phyloP scores from a whole-genome alignment of 257 asterid genomes.

The Solanum lycopersicoides region DNA sequence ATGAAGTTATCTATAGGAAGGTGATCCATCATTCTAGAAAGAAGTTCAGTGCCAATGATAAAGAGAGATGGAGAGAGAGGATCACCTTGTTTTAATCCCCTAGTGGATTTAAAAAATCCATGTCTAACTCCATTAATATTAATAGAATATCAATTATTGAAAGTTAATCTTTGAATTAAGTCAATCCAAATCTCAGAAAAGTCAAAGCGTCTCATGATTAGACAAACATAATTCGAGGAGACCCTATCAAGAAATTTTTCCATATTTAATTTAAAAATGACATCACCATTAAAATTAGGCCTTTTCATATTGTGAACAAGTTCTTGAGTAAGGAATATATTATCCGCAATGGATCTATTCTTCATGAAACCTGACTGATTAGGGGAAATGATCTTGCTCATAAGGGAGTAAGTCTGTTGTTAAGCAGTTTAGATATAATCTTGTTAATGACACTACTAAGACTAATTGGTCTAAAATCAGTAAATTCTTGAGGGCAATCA shows the following conservation, averaged over 20 bases:
- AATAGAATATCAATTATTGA: not conserved
- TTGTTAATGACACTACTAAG: not conserved
- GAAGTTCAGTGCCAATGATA: too few species aligned
- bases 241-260: not conserved
- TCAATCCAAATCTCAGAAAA: not conserved
- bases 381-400: not conserved
- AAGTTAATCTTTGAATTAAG: not conserved
- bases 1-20: not conserved
- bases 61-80: not conserved
- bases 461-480: not conserved
- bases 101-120: not conserved
- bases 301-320: too few species aligned
- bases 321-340: not conserved
- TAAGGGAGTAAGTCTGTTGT: not conserved
- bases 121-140: not conserved
- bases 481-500: not conserved
- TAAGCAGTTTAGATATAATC: not conserved
- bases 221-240: not conserved
- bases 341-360: not conserved
- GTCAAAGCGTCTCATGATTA: not conserved
- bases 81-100: not conserved
- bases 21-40: not conserved
- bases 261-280: too few species aligned
- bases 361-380: not conserved
- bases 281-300: not conserved